Evolutionary conservation across 129 eudicot genomes (phyloP).

Genomic region (Sambucus nigra): DNA sequence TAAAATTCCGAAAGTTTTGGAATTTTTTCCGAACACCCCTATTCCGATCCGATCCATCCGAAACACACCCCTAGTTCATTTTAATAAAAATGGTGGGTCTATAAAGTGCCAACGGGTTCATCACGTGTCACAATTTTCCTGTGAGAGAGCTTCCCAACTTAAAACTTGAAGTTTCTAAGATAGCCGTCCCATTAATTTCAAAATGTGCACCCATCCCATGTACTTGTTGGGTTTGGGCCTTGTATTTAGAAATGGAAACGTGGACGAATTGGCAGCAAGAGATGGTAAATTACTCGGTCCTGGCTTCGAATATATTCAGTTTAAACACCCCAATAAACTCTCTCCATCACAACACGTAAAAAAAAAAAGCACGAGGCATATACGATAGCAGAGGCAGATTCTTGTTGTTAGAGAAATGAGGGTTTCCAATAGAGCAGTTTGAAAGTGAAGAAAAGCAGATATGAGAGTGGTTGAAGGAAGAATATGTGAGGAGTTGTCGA

Average conservation of each 20-base stretch:
- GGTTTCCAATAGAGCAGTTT: background rate
- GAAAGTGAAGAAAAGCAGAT: background rate
- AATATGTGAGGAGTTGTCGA: slow-evolving; percentile 29
- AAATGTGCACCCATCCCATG: too few species aligned
- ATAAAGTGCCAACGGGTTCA: too few species aligned
- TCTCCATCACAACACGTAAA: background rate
- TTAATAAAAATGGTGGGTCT: too few species aligned
- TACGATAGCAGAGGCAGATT: background rate
- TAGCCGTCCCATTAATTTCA: too few species aligned
- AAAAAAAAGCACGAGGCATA: background rate
- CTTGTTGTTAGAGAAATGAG: background rate
- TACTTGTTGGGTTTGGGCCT: too few species aligned
- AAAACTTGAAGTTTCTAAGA: too few species aligned
- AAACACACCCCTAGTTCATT: too few species aligned
- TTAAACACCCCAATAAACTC: background rate
- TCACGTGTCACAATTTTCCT: too few species aligned
- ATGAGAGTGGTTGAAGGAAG: slow-evolving; percentile 9
- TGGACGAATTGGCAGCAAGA: background rate
- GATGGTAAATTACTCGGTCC: background rate
- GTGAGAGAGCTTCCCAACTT: too few species aligned
- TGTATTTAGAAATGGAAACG: background rate
- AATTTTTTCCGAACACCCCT: too few species aligned
- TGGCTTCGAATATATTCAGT: background rate
- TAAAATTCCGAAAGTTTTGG: too few species aligned
- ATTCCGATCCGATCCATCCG: too few species aligned